A percentile compares a stretch with the other conserved stretches of the same genome.
Evolutionary conservation across 805 yeast species (phyloP).

Genomic region (Saccharomycopsis amapae): DNA sequence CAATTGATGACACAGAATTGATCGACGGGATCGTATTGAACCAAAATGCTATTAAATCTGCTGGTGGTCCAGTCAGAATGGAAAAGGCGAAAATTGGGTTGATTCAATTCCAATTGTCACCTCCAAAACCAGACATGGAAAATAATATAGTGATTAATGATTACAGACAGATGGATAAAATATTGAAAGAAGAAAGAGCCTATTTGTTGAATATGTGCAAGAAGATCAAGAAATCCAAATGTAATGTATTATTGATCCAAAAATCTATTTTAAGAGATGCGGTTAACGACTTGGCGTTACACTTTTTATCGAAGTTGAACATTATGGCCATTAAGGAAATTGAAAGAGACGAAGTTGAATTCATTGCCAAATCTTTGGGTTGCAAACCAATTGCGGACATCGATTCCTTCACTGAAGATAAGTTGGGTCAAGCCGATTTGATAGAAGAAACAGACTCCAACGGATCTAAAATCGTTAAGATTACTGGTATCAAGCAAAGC

Average conservation of each 20-base stretch:
- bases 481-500: constrained; percentile 68
- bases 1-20: constrained; percentile 92
- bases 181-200: constrained; percentile 94
- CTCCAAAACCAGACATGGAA: constrained; percentile 97
- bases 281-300: constrained; percentile 88
- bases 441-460: constrained; percentile 87
- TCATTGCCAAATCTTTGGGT: constrained; percentile 72
- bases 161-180: constrained; percentile 98
- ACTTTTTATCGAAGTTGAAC: constrained; percentile 85
- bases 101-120: constrained; percentile 90
- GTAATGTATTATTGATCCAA: constrained; percentile 85
- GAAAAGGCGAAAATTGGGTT: constrained; percentile 90
- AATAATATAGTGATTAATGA: constrained; percentile 96
- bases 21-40: constrained; percentile 91
- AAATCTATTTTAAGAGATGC: constrained; percentile 94
- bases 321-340: constrained; percentile 93
- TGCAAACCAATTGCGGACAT: constrained; percentile 96
- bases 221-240: constrained; percentile 92
- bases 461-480: constrained; percentile 82
- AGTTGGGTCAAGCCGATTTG: constrained; percentile 85
- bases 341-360: constrained; percentile 91
- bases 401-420: constrained; percentile 87
- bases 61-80: constrained; percentile 91
- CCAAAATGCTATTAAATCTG: constrained; percentile 79
- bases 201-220: constrained; percentile 91